Evolutionary conservation across 371 early-diverging fungal species (phyloP).

Genomic region (Coemansia sp.): DNA sequence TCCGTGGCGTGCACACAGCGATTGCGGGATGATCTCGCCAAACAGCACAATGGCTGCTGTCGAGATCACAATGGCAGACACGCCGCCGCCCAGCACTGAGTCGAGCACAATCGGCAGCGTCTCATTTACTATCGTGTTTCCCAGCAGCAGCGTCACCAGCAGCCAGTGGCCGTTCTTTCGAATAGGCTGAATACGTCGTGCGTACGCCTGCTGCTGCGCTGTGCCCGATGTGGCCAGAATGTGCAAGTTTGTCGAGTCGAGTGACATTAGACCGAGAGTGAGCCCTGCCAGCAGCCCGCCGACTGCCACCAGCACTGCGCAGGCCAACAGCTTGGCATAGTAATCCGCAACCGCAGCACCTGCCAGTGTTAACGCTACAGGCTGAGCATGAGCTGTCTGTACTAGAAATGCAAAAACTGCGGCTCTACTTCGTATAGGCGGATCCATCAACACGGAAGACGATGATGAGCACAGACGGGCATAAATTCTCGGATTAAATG

Average conservation of each 20-base stretch:
- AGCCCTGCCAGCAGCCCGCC: conserved; percentile 82
- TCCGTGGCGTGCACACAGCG: conserved; percentile 77
- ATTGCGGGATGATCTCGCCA: conserved; percentile 91
- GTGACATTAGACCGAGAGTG: conserved; percentile 74
- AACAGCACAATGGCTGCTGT: conserved; percentile 86
- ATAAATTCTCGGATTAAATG: background rate
- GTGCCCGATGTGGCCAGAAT: conserved; percentile 67
- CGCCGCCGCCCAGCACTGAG: conserved; percentile 67
- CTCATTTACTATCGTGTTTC: conserved; percentile 91
- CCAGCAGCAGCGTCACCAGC: conserved; percentile 81
- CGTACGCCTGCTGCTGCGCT: conserved; percentile 59
- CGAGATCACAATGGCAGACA: conserved; percentile 83
- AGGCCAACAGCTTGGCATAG: conserved; percentile 23
- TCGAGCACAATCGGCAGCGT: conserved; percentile 90
- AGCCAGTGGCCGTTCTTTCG: conserved; percentile 70
- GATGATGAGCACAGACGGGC: background rate
- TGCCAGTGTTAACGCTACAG: background rate
- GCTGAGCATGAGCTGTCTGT: background rate
- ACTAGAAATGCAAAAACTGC: conserved; percentile 9
- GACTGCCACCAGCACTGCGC: conserved; percentile 59
- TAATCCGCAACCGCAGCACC: conserved; percentile 4
- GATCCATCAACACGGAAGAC: conserved; percentile 10
- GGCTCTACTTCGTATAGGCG: conserved; percentile 18
- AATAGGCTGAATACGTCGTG: conserved; percentile 65
- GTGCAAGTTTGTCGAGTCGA: conserved; percentile 60